These are phyloP conservation scores for Sphagnurus paluster DNA, from an alignment of 1,284 basidiomycete species.

Conservation along the genomic window DNA sequence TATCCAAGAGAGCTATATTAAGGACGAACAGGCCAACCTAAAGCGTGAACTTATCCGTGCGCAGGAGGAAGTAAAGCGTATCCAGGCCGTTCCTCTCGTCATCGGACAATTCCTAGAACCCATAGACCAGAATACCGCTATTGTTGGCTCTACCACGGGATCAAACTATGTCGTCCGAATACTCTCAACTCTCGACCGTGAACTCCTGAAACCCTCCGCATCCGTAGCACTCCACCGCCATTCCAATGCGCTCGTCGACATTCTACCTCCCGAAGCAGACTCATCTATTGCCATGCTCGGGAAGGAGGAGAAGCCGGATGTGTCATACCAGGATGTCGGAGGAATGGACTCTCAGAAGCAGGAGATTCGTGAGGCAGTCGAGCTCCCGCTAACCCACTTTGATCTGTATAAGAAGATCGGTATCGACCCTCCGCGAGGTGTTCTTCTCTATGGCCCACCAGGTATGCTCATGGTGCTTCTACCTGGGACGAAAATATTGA, in stretches of 20 bases:
- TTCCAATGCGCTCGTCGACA: slow-evolving; percentile 98
- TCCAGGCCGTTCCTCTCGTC: slow-evolving; percentile 98
- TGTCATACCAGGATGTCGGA: slow-evolving; percentile 89
- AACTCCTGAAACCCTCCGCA: slow-evolving; percentile 95
- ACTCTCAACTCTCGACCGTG: slow-evolving; percentile 94
- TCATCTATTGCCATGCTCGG: slow-evolving; percentile 95
- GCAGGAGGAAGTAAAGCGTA: slow-evolving; percentile 99
- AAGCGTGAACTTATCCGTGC: slow-evolving; percentile 98
- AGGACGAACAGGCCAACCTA: slow-evolving; percentile 97
- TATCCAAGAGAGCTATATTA: slow-evolving; percentile 97
- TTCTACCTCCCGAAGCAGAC: slow-evolving; percentile 98
- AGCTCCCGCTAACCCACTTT: slow-evolving; percentile 96
- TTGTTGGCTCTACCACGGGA: slow-evolving; percentile 97
- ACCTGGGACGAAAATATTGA: neutral
- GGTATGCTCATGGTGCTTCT: slow-evolving; percentile 44
- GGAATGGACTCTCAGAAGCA: slow-evolving; percentile 99
- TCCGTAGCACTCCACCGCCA: slow-evolving; percentile 98
- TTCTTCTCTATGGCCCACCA: slow-evolving; percentile 91
- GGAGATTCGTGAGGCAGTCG: slow-evolving; percentile 98
- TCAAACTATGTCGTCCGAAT: slow-evolving; percentile 99
- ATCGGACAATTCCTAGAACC: slow-evolving; percentile 99
- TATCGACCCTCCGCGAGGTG: slow-evolving; percentile 96
- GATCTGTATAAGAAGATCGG: slow-evolving; percentile 99
- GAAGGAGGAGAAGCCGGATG: slow-evolving; percentile 92
- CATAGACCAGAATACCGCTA: slow-evolving; percentile 97